Percentiles rank a stretch among this genome's conserved stretches.
Conservation (phyloP, 345 rosid genomes). For the Salix udensis region DNA sequence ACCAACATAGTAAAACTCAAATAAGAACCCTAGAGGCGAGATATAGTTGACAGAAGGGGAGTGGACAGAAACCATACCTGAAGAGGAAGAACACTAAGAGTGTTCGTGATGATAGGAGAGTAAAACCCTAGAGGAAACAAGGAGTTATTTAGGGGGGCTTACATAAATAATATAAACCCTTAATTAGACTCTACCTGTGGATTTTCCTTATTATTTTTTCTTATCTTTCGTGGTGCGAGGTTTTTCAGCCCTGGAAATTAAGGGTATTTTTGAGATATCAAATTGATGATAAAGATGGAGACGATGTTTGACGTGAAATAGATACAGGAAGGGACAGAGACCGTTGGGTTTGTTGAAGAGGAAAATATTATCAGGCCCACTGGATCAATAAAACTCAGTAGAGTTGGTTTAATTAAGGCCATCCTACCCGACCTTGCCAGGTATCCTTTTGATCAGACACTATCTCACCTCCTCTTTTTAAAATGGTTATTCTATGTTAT, state of each 20-base stretch:
- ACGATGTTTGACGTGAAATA: not conserved
- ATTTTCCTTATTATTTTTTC: no score
- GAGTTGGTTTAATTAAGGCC: no score
- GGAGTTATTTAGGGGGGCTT: not conserved
- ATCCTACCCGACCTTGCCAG: no score
- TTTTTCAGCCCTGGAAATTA: not conserved
- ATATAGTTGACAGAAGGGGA: not conserved
- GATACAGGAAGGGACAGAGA: not conserved
- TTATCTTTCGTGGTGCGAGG: not conserved
- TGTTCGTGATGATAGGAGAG: not conserved
- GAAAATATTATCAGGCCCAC: no score
- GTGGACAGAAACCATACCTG: not conserved
- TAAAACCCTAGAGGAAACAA: conserved; percentile 4
- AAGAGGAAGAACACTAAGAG: not conserved
- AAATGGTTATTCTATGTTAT: no score
- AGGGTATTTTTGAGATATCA: not conserved
- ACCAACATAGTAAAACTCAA: not conserved
- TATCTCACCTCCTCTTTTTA: no score
- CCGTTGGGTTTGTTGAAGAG: no score
- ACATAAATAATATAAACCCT: not conserved
- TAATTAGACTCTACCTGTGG: not conserved
- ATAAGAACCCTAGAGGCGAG: not conserved
- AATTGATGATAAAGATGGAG: not conserved
- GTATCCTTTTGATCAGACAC: no score
- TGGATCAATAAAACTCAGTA: no score